Conservation (phyloP, 495 filamentous ascomycete species). For the Mytilinidion resinicola region DNA sequence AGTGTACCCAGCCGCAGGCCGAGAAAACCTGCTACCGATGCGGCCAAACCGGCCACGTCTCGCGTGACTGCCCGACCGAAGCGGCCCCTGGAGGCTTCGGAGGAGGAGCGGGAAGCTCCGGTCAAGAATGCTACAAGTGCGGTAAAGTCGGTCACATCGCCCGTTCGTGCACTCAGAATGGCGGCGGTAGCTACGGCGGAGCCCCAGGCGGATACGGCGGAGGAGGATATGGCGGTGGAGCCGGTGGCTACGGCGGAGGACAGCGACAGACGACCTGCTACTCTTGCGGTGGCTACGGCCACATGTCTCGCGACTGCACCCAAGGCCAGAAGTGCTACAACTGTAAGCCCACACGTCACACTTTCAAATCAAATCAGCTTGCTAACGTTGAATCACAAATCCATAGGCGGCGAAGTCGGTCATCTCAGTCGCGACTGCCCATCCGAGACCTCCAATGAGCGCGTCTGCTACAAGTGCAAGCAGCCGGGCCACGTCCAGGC, state of each 20-base stretch:
- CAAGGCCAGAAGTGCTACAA: constrained; percentile 99
- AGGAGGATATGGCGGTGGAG: constrained; percentile 43
- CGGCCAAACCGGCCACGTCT: constrained; percentile 81
- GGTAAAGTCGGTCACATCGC: constrained; percentile 96
- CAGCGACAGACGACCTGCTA: constrained; percentile 78
- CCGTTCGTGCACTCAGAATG: constrained; percentile 76
- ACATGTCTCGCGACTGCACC: constrained; percentile 96
- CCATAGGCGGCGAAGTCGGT: constrained; percentile 69
- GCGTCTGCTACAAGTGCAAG: constrained; percentile 99
- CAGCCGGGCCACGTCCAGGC: constrained; percentile 94
- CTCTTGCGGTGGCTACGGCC: constrained; percentile 92
- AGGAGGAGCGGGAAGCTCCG: constrained; percentile 41
- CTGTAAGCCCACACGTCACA: constrained; percentile 50
- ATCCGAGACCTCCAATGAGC: constrained; percentile 78
- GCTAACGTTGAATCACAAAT: constrained; percentile 24
- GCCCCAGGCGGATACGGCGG: constrained; percentile 33
- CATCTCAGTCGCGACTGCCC: constrained; percentile 95
- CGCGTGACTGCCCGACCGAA: constrained; percentile 74
- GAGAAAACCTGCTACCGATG: constrained; percentile 97
- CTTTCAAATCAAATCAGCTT: background rate
- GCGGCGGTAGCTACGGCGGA: constrained; percentile 38
- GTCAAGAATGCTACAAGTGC: constrained; percentile 97
- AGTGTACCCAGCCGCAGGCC: constrained; percentile 83
- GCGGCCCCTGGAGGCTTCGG: constrained; percentile 39
- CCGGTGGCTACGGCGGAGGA: constrained; percentile 46